Evolutionary conservation across 2,329 filamentous ascomycete species (phyloP).

Genomic region (Cadophora malorum): DNA sequence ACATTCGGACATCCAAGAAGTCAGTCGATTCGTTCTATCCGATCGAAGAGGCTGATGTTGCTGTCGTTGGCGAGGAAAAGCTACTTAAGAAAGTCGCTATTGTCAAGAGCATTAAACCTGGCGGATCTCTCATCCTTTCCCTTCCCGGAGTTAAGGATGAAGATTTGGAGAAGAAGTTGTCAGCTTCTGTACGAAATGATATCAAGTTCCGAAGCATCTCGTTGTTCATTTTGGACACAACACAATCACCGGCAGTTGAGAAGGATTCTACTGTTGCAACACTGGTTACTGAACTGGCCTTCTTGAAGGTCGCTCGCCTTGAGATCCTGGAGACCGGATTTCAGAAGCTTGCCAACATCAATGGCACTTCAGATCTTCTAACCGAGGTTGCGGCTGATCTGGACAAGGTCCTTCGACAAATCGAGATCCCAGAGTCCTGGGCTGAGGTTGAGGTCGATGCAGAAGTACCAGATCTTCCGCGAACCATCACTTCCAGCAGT

Average conservation of each 20-base stretch:
- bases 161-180: conserved; percentile 86
- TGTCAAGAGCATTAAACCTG: conserved; percentile 70
- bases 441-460: conserved; percentile 69
- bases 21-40: conserved; percentile 85
- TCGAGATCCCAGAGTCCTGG: conserved; percentile 85
- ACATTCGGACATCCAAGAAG: conserved; percentile 83
- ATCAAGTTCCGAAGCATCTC: conserved; percentile 73
- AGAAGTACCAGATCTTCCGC: conserved; percentile 59
- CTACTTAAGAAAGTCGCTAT: conserved; percentile 81
- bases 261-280: conserved; percentile 66
- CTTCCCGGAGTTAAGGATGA: conserved; percentile 84
- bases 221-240: conserved; percentile 78
- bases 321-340: conserved; percentile 66
- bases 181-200: conserved; percentile 71
- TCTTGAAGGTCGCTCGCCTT: conserved; percentile 78
- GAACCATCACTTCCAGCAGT: conserved; percentile 76
- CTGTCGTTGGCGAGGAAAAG: conserved; percentile 79
- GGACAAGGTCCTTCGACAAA: conserved; percentile 70
- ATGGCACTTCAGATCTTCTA: conserved; percentile 56
- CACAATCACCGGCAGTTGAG: conserved; percentile 70
- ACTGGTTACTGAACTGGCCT: conserved; percentile 79
- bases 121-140: conserved; percentile 76
- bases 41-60: conserved; percentile 78
- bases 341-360: conserved; percentile 68
- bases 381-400: conserved; percentile 70